These are phyloP conservation scores for Malassezia pachydermatis DNA, from an alignment of 1,284 basidiomycete species.

Conservation along the genomic window DNA sequence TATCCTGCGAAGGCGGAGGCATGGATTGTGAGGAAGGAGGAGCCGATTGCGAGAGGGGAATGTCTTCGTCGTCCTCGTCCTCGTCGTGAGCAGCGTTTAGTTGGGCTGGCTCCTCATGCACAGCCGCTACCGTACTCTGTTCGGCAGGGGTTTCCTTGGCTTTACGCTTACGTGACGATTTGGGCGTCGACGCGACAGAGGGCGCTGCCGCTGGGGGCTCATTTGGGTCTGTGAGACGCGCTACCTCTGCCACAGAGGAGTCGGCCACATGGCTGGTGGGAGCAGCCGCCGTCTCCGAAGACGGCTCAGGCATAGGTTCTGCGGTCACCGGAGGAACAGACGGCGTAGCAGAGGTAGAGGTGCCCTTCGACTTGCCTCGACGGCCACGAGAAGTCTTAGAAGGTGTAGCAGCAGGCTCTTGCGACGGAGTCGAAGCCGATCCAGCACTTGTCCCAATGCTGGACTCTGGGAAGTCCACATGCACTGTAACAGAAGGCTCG, in stretches of 20 bases:
- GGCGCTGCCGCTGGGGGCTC: not conserved
- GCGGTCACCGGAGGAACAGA: too few relatives aligned
- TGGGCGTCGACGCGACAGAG: not conserved
- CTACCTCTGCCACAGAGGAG: not conserved
- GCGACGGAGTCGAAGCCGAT: not conserved
- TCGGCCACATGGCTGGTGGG: not conserved
- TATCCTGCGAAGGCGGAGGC: not conserved
- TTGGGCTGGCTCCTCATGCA: not conserved
- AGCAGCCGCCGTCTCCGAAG: not conserved
- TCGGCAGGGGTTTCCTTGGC: not conserved
- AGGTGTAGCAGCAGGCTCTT: not conserved
- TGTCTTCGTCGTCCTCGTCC: constrained; percentile 9
- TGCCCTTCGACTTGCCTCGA: not conserved
- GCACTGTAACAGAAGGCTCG: constrained; percentile 20
- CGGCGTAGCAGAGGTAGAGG: too few relatives aligned
- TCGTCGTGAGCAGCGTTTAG: not conserved
- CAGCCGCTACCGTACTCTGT: not conserved
- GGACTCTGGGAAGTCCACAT: constrained; percentile 9
- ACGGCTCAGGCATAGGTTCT: not conserved
- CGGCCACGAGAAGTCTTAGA: constrained; percentile 4
- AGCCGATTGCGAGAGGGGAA: constrained; percentile 7
- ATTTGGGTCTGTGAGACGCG: not conserved
- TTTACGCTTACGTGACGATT: not conserved
- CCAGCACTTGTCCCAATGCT: not conserved
- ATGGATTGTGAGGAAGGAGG: not conserved